Conservation (phyloP, 768 basidiomycete genomes). For the Termitomyces sp. region DNA sequence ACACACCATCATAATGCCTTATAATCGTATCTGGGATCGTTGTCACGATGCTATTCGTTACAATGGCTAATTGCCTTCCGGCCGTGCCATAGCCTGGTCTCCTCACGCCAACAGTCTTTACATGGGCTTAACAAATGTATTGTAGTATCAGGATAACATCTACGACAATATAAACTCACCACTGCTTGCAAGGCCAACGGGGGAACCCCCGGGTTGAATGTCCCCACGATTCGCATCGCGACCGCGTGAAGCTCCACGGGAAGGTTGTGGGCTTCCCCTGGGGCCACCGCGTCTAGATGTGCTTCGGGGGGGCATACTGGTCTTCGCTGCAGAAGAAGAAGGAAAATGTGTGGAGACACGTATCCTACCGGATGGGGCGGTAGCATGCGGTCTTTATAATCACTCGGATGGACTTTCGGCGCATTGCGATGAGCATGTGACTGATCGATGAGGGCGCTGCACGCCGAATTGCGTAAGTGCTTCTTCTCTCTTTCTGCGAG, state of each 20-base stretch:
- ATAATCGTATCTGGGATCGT: slow-evolving; percentile 16
- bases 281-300: not conserved
- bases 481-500: not conserved
- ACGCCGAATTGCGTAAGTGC: no score
- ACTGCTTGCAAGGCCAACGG: slow-evolving; percentile 25
- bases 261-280: slow-evolving; percentile 18
- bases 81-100: slow-evolving; percentile 31
- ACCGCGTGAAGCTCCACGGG: slow-evolving; percentile 20
- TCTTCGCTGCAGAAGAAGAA: not conserved
- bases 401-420: not conserved
- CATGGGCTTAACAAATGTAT: slow-evolving; percentile 20
- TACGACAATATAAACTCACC: slow-evolving; percentile 23
- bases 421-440: slow-evolving; percentile 1
- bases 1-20: slow-evolving; percentile 23
- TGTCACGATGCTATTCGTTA: slow-evolving; percentile 19
- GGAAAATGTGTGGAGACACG: not conserved
- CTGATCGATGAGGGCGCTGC: not conserved
- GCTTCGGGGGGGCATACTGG: slow-evolving; percentile 3
- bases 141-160: not conserved
- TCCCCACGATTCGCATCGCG: slow-evolving; percentile 28
- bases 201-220: slow-evolving; percentile 11
- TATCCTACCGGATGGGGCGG: not conserved
- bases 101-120: slow-evolving; percentile 30
- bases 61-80: slow-evolving; percentile 24
- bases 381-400: not conserved